A percentile compares a stretch with the other conserved stretches of the same genome.
phyloP scores from a whole-genome alignment of 2,329 filamentous ascomycete genomes.

The Penicillium corylophilum region DNA sequence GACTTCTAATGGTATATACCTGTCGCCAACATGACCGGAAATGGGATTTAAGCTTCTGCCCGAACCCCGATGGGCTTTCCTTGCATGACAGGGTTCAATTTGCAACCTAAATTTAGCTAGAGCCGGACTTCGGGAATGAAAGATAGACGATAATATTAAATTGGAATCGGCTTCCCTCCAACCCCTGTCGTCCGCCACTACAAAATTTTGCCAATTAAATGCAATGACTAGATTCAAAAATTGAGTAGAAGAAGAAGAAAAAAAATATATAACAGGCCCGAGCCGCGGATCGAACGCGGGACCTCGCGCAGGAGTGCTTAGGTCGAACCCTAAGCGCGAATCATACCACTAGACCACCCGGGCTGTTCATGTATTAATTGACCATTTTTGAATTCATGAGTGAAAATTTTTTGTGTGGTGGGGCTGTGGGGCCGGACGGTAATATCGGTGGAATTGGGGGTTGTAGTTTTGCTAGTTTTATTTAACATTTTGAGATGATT shows the following conservation, averaged over 20 bases:
- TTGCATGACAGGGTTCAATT: not conserved
- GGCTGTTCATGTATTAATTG: not conserved
- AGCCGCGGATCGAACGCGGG: constrained; percentile 1
- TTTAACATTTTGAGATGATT: no score
- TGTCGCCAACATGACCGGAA: not conserved
- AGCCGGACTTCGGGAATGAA: not conserved
- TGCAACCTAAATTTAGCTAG: not conserved
- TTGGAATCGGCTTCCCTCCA: no score
- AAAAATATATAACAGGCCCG: not conserved
- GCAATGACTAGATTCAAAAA: no score
- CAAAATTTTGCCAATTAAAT: not conserved
- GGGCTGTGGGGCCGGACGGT: not conserved
- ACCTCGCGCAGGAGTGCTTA: constrained; percentile 1
- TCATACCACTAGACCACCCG: constrained; percentile 1
- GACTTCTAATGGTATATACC: not conserved
- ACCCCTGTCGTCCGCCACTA: not conserved
- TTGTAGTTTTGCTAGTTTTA: not conserved
- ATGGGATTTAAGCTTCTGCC: not conserved
- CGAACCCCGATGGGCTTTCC: not conserved
- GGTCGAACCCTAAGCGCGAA: not conserved
- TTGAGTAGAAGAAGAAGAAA: no score
- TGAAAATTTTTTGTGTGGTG: not conserved
- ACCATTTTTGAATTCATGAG: not conserved
- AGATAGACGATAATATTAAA: no score
- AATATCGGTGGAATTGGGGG: not conserved